Evolutionary conservation across 1,284 basidiomycete species (phyloP).

Genomic region (Meripilus lineatus): DNA sequence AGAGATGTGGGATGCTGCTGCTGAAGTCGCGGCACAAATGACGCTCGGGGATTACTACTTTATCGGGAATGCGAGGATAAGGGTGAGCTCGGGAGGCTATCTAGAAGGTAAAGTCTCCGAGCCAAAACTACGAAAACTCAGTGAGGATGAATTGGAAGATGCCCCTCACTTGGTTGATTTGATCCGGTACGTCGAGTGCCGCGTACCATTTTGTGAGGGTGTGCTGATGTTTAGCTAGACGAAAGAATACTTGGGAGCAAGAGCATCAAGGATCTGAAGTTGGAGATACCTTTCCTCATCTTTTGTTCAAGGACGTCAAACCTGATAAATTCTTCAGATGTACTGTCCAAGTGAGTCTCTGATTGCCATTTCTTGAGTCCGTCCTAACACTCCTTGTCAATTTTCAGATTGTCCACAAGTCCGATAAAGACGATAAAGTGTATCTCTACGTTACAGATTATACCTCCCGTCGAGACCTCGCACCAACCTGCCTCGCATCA

Average conservation of each 20-base stretch:
- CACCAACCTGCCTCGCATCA: conserved; percentile 28
- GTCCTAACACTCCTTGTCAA: conserved; percentile 16
- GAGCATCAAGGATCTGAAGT: conserved; percentile 19
- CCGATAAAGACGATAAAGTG: conserved; percentile 26
- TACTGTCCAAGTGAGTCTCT: conserved; percentile 47
- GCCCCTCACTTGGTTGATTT: too few species aligned
- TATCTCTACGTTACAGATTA: conserved; percentile 65
- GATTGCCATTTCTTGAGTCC: conserved; percentile 10
- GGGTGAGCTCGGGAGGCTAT: conserved; percentile 32
- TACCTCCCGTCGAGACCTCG: conserved; percentile 44
- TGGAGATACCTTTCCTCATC: conserved; percentile 36
- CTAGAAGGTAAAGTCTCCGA: conserved; percentile 48
- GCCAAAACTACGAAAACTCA: conserved; percentile 41
- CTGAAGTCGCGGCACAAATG: conserved; percentile 37
- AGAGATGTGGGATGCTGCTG: conserved; percentile 52
- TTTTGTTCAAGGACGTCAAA: conserved; percentile 40
- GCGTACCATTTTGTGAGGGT: too few species aligned
- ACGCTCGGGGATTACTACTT: conserved; percentile 46
- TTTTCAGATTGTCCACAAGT: conserved; percentile 44
- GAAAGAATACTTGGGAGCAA: conserved; percentile 47
- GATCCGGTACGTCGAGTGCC: too few species aligned
- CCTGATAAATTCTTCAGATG: conserved; percentile 46
- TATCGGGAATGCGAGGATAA: conserved; percentile 52
- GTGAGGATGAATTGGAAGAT: too few species aligned
- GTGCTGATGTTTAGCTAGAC: too few species aligned